phyloP scores from a whole-genome alignment of 2,329 filamentous ascomycete species.

The Tricladium varicosporioides region DNA sequence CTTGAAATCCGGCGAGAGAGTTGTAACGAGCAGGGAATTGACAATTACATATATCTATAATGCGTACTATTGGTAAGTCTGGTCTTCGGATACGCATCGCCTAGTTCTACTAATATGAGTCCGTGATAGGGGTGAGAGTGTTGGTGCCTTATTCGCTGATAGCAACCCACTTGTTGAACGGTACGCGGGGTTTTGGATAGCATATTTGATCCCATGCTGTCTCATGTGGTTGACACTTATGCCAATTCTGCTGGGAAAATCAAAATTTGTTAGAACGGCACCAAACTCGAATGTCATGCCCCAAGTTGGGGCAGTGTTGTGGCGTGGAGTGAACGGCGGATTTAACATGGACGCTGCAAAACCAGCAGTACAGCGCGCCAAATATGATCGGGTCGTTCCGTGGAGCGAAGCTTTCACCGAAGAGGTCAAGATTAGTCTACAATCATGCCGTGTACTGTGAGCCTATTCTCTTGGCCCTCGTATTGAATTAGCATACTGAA shows the following conservation, averaged over 20 bases:
- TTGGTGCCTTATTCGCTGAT: too few relatives aligned
- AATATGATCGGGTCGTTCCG: conserved; percentile 40
- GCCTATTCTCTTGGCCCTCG: too few relatives aligned
- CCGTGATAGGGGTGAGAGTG: too few relatives aligned
- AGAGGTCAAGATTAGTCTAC: conserved; percentile 60
- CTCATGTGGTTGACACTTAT: too few relatives aligned
- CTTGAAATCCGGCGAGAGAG: conserved; percentile 52
- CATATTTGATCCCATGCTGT: too few relatives aligned
- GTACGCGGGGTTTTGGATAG: too few relatives aligned
- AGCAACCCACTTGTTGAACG: too few relatives aligned
- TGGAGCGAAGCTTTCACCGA: conserved; percentile 64
- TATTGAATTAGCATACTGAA: too few relatives aligned
- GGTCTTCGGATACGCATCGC: too few relatives aligned
- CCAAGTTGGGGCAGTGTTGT: neutral
- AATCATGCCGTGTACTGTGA: conserved; percentile 51
- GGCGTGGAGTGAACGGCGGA: neutral
- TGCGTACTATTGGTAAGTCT: conserved; percentile 55
- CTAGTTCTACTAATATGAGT: too few relatives aligned
- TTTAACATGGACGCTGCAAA: conserved; percentile 50
- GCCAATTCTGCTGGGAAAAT: too few relatives aligned
- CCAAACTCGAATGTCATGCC: conserved; percentile 1
- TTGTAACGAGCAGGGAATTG: conserved; percentile 55
- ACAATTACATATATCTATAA: conserved; percentile 45
- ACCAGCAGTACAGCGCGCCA: conserved; percentile 51
- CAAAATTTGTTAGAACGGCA: too few relatives aligned